Evolutionary conservation across 139 green algal genomes (phyloP).

Genomic region (Picochlorum sp.): DNA sequence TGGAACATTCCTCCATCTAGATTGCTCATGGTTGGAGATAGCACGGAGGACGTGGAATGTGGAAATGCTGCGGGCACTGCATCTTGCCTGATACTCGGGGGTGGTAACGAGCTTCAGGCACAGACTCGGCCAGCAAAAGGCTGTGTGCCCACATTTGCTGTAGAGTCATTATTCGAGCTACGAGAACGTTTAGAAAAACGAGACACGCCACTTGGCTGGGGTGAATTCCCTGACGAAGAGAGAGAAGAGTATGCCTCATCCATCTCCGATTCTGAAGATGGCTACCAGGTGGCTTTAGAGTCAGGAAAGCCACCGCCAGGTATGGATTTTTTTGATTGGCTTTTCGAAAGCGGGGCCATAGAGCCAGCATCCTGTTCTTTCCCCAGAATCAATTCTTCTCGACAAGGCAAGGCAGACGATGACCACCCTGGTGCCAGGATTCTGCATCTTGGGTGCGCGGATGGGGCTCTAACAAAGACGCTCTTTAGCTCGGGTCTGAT

Average conservation of each 20-base stretch:
- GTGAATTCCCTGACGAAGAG: background rate
- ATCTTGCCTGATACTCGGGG: conserved; percentile 46
- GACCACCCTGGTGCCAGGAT: conserved; percentile 20
- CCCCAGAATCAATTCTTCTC: conserved; percentile 16
- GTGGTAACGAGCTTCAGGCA: background rate
- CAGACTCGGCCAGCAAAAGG: conserved; percentile 18
- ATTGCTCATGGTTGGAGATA: conserved; percentile 69
- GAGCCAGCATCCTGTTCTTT: conserved; percentile 27
- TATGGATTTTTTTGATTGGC: conserved; percentile 50
- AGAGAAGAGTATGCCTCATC: too few relatives aligned
- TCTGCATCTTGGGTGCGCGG: conserved; percentile 49
- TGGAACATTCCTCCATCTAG: conserved; percentile 31
- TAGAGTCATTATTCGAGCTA: conserved; percentile 36
- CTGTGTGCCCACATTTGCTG: conserved; percentile 50
- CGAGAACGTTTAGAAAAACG: conserved; percentile 18
- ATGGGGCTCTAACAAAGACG: conserved; percentile 55
- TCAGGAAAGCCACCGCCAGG: conserved; percentile 37
- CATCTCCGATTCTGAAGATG: background rate
- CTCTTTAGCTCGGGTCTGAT: conserved; percentile 49
- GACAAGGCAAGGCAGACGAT: conserved; percentile 2
- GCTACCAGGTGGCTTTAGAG: background rate
- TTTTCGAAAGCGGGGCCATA: conserved; percentile 30
- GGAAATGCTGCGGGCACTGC: conserved; percentile 58
- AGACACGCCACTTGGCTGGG: conserved; percentile 13
- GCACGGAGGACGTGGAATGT: conserved; percentile 30